Percentiles rank a stretch among this genome's conserved stretches.
phyloP scores from a whole-genome alignment of 345 rosid genomes.

The Arabidopsis arenosa region DNA sequence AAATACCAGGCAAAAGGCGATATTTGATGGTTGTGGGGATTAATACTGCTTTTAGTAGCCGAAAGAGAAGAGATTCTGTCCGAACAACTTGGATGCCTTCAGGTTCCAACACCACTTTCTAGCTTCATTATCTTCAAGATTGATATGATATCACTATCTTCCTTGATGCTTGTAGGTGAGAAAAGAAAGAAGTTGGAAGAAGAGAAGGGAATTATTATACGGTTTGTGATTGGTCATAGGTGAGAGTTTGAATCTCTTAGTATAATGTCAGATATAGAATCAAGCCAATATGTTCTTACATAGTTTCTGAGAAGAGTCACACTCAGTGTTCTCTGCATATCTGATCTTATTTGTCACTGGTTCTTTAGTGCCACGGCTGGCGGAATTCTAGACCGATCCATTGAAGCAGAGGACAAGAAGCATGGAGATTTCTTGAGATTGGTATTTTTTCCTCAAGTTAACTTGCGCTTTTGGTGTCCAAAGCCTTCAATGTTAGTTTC shows the following conservation, averaged over 20 bases:
- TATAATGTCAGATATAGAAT: background rate
- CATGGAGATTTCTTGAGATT: slow-evolving; percentile 92
- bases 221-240: slow-evolving; percentile 87
- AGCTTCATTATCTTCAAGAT: slow-evolving; percentile 19
- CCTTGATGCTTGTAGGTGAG: slow-evolving; percentile 56
- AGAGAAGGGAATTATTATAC: slow-evolving; percentile 64
- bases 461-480: background rate
- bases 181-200: slow-evolving; percentile 69
- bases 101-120: slow-evolving; percentile 54
- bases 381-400: slow-evolving; percentile 86
- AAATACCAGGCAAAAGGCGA: slow-evolving; percentile 55
- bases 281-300: background rate
- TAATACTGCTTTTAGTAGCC: slow-evolving; percentile 94
- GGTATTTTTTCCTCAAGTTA: slow-evolving; percentile 45
- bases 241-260: slow-evolving; percentile 39
- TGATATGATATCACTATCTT: background rate
- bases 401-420: slow-evolving; percentile 87
- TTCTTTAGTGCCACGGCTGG: slow-evolving; percentile 79
- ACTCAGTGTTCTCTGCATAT: background rate
- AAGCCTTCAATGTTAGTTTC: slow-evolving; percentile 2
- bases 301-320: slow-evolving; percentile 11
- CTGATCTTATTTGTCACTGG: slow-evolving; percentile 8
- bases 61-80: slow-evolving; percentile 92
- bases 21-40: slow-evolving; percentile 91
- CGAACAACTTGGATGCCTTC: slow-evolving; percentile 98